A percentile compares a stretch with the other conserved stretches of the same genome.
Conservation (phyloP, 2,329 filamentous ascomycete species). For the Coniosporium tulheliwenetii region DNA sequence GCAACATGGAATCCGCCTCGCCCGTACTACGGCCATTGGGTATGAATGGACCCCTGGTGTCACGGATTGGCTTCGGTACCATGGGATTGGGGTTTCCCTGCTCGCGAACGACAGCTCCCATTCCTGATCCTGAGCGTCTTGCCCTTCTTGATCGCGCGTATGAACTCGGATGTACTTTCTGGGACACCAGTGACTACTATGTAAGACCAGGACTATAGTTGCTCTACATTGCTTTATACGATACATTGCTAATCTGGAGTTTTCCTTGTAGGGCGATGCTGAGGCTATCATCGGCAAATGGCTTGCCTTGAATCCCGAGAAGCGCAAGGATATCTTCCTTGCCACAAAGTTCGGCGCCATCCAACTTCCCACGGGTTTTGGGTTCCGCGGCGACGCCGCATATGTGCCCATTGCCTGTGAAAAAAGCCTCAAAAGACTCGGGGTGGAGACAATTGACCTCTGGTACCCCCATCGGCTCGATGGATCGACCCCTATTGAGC, state of each 20-base stretch:
- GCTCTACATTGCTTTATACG: no score
- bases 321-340: conserved; percentile 24
- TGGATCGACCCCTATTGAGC: conserved; percentile 25
- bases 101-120: no score
- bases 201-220: conserved; percentile 9
- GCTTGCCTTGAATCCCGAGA: conserved; percentile 19
- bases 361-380: conserved; percentile 5
- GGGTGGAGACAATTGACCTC: conserved; percentile 23
- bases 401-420: conserved; percentile 20
- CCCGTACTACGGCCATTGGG: background rate
- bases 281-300: conserved; percentile 20
- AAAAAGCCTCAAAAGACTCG: conserved; percentile 19
- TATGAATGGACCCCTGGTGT: background rate
- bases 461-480: conserved; percentile 31
- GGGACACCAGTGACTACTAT: conserved; percentile 15
- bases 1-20: no score
- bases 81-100: background rate
- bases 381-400: conserved; percentile 19
- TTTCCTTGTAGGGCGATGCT: conserved; percentile 5
- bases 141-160: background rate
- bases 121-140: background rate
- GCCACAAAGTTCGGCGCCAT: conserved; percentile 22
- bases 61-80: background rate
- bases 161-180: conserved; percentile 13
- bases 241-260: no score